Evolutionary conservation across 1,284 basidiomycete species (phyloP).

Genomic region (Irpex lacteus): DNA sequence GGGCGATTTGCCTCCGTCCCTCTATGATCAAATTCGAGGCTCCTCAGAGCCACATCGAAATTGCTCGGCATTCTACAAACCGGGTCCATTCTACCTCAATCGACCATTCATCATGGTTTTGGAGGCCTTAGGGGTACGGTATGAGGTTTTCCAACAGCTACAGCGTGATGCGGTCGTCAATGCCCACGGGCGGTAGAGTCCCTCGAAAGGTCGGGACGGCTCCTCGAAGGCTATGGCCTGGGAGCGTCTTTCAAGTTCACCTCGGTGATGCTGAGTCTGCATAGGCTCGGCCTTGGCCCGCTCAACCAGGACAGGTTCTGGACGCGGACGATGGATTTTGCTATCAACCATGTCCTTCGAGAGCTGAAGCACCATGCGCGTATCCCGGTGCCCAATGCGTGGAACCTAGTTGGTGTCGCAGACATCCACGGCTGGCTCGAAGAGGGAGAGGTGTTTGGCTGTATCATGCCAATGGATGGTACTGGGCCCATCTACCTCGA

Average conservation of each 20-base stretch:
- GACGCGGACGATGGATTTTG: conserved; percentile 46
- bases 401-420: conserved; percentile 67
- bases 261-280: conserved; percentile 36
- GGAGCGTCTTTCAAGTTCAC: conserved; percentile 39
- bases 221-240: conserved; percentile 45
- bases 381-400: conserved; percentile 60
- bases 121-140: conserved; percentile 50
- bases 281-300: conserved; percentile 32
- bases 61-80: conserved; percentile 62
- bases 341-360: conserved; percentile 60
- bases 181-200: conserved; percentile 39
- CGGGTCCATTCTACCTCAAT: conserved; percentile 60
- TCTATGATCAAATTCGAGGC: conserved; percentile 78
- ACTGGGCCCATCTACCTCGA: conserved; percentile 43
- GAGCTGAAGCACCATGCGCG: conserved; percentile 66
- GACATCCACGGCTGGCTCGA: conserved; percentile 53
- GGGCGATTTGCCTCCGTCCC: conserved; percentile 58
- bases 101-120: conserved; percentile 71
- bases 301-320: conserved; percentile 45
- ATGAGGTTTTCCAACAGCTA: conserved; percentile 49
- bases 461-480: conserved; percentile 41
- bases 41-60: conserved; percentile 52
- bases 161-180: conserved; percentile 53
- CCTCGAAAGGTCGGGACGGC: conserved; percentile 41
- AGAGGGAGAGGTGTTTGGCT: conserved; percentile 57